Conservation (phyloP, 768 basidiomycete genomes). For the Podaxis sp. region DNA sequence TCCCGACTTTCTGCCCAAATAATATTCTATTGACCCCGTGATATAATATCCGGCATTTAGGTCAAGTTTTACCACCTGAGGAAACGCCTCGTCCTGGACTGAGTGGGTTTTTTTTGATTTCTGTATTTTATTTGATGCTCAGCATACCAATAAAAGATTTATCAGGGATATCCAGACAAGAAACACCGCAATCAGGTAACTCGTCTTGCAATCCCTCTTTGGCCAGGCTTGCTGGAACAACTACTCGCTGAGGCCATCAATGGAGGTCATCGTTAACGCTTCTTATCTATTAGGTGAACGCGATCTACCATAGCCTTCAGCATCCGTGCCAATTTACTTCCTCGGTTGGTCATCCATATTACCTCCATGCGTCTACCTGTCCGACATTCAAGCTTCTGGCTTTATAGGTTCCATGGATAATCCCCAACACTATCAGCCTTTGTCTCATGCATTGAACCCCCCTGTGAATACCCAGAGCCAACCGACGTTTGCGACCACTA, state of each 20-base stretch:
- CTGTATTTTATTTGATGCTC: slow-evolving; percentile 31
- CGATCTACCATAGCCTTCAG: slow-evolving; percentile 1
- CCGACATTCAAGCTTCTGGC: slow-evolving; percentile 2
- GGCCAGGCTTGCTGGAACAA: slow-evolving; percentile 1
- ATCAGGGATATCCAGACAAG: slow-evolving; percentile 26
- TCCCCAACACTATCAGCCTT: slow-evolving; percentile 77
- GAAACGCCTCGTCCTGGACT: neutral
- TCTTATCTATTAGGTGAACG: slow-evolving; percentile 10
- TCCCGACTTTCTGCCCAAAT: slow-evolving; percentile 10
- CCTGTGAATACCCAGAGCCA: slow-evolving; percentile 36
- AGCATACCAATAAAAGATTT: slow-evolving; percentile 35
- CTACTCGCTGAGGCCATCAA: neutral
- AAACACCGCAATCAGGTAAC: slow-evolving; percentile 25
- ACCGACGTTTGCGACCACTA: slow-evolving; percentile 13
- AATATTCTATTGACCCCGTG: slow-evolving; percentile 14
- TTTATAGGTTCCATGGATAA: slow-evolving; percentile 49
- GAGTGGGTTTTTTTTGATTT: slow-evolving; percentile 18
- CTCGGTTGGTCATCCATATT: slow-evolving; percentile 4
- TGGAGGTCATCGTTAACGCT: slow-evolving; percentile 11
- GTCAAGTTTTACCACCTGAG: neutral
- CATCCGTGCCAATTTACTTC: neutral
- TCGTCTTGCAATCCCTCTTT: neutral
- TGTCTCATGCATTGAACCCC: slow-evolving; percentile 76
- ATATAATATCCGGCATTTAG: neutral
- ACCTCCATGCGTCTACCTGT: neutral